These are phyloP conservation scores for Candolleomyces efflorescens DNA, from an alignment of 768 basidiomycete species.

Conservation along the genomic window DNA sequence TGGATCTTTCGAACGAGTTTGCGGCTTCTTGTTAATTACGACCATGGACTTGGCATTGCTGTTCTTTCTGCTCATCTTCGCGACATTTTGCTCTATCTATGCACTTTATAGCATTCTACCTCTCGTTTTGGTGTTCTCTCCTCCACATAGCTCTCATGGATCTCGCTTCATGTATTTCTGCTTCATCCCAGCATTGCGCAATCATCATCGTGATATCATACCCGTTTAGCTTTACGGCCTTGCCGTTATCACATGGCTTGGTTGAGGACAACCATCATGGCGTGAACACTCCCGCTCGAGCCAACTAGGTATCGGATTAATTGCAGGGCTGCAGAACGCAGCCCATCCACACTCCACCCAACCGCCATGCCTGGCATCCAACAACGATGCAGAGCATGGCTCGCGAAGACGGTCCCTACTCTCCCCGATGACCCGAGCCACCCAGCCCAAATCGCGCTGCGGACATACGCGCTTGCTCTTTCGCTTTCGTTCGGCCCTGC, in stretches of 20 bases:
- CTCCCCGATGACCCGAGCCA: constrained; percentile 39
- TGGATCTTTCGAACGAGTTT: too few relatives aligned
- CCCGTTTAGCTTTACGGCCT: too few relatives aligned
- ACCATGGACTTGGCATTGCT: too few relatives aligned
- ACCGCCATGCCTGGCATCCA: background rate
- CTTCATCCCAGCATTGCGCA: background rate
- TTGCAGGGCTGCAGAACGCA: background rate
- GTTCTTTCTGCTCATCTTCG: too few relatives aligned
- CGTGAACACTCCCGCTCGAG: background rate
- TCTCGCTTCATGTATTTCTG: background rate
- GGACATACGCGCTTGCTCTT: constrained; percentile 65
- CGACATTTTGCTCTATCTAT: too few relatives aligned
- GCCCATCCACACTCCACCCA: background rate
- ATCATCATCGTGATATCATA: too few relatives aligned
- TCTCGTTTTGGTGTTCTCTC: too few relatives aligned
- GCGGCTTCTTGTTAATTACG: too few relatives aligned
- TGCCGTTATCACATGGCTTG: too few relatives aligned
- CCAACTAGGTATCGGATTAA: too few relatives aligned
- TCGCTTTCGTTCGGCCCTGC: constrained; percentile 66
- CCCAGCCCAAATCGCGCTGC: constrained; percentile 53
- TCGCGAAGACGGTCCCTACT: constrained; percentile 13
- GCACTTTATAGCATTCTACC: background rate
- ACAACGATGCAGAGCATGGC: constrained; percentile 14
- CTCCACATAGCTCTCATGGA: too few relatives aligned
- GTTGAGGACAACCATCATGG: too few relatives aligned